These are phyloP conservation scores for Astrocystis sublimbata DNA, from an alignment of 495 filamentous ascomycete genomes.

Conservation along the genomic window DNA sequence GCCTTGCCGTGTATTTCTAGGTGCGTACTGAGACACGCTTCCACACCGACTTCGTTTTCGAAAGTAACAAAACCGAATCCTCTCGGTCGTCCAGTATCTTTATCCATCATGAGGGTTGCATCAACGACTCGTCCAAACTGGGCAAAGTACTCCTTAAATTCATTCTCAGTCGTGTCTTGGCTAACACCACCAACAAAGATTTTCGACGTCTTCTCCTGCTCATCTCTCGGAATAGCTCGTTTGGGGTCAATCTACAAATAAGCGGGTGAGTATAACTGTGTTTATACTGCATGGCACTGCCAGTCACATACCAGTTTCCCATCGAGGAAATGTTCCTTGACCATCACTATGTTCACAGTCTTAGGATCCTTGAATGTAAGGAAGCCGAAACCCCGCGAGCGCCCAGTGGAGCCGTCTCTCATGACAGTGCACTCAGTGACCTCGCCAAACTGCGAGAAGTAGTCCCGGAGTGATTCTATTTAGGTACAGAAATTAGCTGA, in stretches of 20 bases:
- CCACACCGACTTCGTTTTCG: conserved; percentile 92
- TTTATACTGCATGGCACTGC: neutral
- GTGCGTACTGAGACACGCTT: conserved; percentile 75
- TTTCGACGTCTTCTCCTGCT: conserved; percentile 96
- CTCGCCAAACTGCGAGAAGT: conserved; percentile 97
- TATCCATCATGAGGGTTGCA: conserved; percentile 99
- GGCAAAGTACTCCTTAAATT: conserved; percentile 95
- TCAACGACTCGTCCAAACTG: conserved; percentile 96
- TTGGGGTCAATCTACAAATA: conserved; percentile 86
- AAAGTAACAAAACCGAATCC: conserved; percentile 99
- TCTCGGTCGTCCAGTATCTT: conserved; percentile 91
- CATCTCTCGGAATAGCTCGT: conserved; percentile 93
- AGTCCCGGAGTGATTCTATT: conserved; percentile 93
- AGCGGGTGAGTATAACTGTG: neutral
- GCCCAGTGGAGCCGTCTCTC: conserved; percentile 90
- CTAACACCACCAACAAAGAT: conserved; percentile 98
- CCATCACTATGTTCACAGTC: conserved; percentile 98
- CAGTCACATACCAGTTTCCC: conserved; percentile 88
- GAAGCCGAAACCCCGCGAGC: conserved; percentile 95
- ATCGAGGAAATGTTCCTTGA: conserved; percentile 97
- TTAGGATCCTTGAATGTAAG: conserved; percentile 96
- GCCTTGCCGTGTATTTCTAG: conserved; percentile 91
- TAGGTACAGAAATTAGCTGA: conserved; percentile 16
- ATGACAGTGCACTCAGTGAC: conserved; percentile 98
- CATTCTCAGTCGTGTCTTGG: conserved; percentile 91